Percentiles rank a stretch among this genome's conserved stretches.
Conservation (phyloP, 176 grass and related monocot species). For the Saccharum officinarum region DNA sequence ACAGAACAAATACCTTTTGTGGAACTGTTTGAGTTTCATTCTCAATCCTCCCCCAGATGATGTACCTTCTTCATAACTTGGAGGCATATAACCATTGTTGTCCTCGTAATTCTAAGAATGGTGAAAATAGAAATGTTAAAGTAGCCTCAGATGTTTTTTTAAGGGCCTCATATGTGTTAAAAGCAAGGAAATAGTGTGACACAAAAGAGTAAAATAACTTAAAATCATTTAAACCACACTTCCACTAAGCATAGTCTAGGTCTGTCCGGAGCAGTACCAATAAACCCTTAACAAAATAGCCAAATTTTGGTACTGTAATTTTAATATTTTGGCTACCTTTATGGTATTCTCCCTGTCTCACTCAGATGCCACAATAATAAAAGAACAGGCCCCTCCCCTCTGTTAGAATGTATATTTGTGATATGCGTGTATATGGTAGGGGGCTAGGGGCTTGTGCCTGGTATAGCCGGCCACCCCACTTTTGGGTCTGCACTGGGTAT, state of each 20-base stretch:
- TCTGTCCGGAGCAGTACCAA: neutral
- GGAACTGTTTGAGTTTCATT: slow-evolving; percentile 96
- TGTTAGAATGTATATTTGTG: neutral
- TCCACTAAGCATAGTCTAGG: neutral
- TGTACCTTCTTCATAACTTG: slow-evolving; percentile 71
- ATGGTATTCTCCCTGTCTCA: neutral
- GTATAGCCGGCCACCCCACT: no score
- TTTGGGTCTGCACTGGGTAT: no score
- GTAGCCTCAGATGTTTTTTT: neutral
- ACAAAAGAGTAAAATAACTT: slow-evolving; percentile 1
- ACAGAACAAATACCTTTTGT: slow-evolving; percentile 69
- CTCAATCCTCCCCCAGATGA: slow-evolving; percentile 83
- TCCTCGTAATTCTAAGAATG: slow-evolving; percentile 66
- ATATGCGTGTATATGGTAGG: no score
- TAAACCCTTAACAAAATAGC: neutral
- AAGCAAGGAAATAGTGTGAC: slow-evolving; percentile 27
- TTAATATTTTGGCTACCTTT: neutral
- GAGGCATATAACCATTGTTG: slow-evolving; percentile 76
- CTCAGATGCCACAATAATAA: neutral
- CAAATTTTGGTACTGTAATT: neutral
- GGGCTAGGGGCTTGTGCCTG: no score
- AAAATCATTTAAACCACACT: neutral
- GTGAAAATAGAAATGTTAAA: slow-evolving; percentile 26
- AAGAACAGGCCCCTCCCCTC: neutral
- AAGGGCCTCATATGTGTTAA: neutral